Evolutionary conservation across 768 basidiomycete genomes (phyloP), one percentile per base, ranked within the genome.

Genomic region (Ramaria sp.): DNA sequence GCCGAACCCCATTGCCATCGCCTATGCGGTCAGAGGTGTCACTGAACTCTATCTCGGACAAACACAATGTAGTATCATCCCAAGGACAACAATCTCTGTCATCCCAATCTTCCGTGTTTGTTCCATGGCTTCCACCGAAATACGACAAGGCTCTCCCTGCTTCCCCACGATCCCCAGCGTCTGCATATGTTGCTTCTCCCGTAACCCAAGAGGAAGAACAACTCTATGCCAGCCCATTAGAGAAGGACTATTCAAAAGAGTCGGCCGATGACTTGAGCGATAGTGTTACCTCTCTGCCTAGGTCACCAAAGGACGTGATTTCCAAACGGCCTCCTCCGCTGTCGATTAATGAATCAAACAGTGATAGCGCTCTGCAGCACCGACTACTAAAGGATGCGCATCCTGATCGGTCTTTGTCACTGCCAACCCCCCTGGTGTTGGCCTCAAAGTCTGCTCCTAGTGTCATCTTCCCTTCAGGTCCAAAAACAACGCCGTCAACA

Each of bases 11-110:
- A 42, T 58, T 61, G 16, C 64, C 62, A 2, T 64, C 66, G 1
- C 62, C 64, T n/a, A 63, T 64, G 37, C 28, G 49, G 3, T 27
- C 66, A 4, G 60, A 56, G 3, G 63, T 66, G 28, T 61, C 55
- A 7, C 51, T 58, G 13, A 38, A 24, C 36, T 47, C 50, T 1
- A 36, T 24, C 44, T 50, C 5, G 8, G 28, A 56, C 53, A 42
- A 50, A 13, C 37, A 45, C 32, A 28, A 37, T 18, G 12, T 52
- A 1, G 9, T 30, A 25, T 24, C 45, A 30, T 24, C 22, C 25
- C 45, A 8, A n/a, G 24, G 9, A 20, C 56, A 52, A 34, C 30
- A n/a, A 36, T 50, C 45, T 38, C 18, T 38, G 51, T 50, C 27
- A 22, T 50, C 43, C 18, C n/a, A 6, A n/a, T 60, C 55, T 3